Conservation (phyloP, 306 rosid genomes). For the Quercus berberidifolia region DNA sequence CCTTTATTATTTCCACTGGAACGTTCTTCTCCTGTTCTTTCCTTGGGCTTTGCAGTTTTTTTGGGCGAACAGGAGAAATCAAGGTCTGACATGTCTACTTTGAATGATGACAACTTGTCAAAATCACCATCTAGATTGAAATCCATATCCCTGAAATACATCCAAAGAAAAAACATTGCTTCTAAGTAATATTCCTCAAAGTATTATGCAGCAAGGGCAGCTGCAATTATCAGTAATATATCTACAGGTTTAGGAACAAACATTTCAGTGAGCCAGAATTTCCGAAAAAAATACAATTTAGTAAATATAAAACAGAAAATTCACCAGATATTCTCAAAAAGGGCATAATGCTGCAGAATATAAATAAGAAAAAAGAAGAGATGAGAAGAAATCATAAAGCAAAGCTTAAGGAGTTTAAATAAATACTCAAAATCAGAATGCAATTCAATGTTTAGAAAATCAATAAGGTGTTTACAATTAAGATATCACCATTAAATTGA, state of each 20-base stretch:
- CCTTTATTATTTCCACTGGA: conserved; percentile 45
- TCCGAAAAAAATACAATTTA: neutral
- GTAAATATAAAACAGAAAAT: neutral
- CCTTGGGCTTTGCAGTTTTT: conserved; percentile 46
- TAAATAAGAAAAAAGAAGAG: neutral
- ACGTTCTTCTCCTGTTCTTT: conserved; percentile 46
- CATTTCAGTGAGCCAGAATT: neutral
- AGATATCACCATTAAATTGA: neutral
- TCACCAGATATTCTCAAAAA: neutral
- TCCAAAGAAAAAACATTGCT: conserved; percentile 9
- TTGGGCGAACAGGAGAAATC: conserved; percentile 63
- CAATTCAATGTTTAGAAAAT: neutral
- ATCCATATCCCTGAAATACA: conserved; percentile 67
- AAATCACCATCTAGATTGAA: conserved; percentile 80
- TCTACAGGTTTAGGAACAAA: neutral
- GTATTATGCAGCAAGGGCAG: conserved; percentile 23
- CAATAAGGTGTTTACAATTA: neutral
- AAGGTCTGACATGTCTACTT: conserved; percentile 84
- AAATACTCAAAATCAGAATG: neutral
- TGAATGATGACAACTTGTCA: conserved; percentile 72
- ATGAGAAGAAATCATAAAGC: neutral
- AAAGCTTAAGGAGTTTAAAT: neutral
- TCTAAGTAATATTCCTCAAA: neutral
- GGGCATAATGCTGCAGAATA: neutral
- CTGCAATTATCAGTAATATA: conserved; percentile 15